phyloP scores from a whole-genome alignment of 805 yeast species.

The Deakozyma indianensis region DNA sequence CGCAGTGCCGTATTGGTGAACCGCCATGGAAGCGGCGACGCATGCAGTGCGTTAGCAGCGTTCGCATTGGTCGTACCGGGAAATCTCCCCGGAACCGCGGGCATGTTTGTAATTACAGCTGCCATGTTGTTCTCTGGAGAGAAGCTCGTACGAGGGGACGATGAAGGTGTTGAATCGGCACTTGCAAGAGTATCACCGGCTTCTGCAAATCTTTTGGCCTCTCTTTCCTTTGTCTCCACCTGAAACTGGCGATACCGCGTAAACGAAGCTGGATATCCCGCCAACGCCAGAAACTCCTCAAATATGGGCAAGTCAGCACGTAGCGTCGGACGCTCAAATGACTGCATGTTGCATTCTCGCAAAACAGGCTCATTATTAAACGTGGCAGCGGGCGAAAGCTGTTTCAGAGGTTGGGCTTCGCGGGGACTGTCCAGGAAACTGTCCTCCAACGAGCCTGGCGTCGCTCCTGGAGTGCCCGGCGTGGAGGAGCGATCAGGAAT shows the following conservation, averaged over 20 bases:
- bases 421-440: slow-evolving; percentile 4
- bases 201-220: background rate
- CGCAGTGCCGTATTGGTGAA: slow-evolving; percentile 23
- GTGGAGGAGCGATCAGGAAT: background rate
- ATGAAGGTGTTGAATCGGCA: background rate
- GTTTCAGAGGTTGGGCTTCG: slow-evolving; percentile 12
- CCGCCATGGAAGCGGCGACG: slow-evolving; percentile 4
- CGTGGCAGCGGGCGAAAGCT: slow-evolving; percentile 13
- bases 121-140: background rate
- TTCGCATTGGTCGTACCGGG: background rate
- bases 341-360: background rate
- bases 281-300: slow-evolving; percentile 8
- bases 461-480: background rate
- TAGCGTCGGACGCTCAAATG: slow-evolving; percentile 12
- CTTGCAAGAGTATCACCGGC: slow-evolving; percentile 2
- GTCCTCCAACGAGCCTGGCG: background rate
- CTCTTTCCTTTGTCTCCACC: background rate
- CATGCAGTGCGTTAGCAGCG: slow-evolving; percentile 5
- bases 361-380: background rate
- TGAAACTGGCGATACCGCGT: background rate
- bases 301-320: slow-evolving; percentile 15
- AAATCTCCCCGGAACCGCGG: background rate
- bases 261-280: background rate
- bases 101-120: background rate
- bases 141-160: background rate